phyloP scores from a whole-genome alignment of 2,329 filamentous ascomycete species.

The Aureobasidium sp. region DNA sequence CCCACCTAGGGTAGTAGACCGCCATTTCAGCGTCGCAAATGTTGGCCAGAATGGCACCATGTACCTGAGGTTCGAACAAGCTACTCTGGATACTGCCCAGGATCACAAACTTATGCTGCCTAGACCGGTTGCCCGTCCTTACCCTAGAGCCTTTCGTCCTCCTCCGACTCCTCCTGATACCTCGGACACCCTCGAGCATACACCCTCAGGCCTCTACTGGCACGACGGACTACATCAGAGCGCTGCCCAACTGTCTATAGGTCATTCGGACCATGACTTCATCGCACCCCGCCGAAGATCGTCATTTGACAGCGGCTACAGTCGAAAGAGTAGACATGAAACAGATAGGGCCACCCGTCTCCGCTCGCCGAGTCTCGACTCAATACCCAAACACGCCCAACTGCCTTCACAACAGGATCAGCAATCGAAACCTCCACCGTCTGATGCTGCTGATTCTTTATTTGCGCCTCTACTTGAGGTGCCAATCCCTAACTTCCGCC shows the following conservation, averaged over 20 bases:
- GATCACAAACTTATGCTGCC: slow-evolving; percentile 9
- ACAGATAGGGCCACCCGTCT: neutral
- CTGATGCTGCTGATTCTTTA: neutral
- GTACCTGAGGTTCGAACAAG: slow-evolving; percentile 33
- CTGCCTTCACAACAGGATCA: neutral
- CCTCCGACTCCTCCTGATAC: slow-evolving; percentile 16
- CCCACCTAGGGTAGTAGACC: slow-evolving; percentile 6
- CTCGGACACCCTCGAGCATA: neutral
- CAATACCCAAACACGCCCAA: neutral
- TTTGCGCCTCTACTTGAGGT: slow-evolving; percentile 53
- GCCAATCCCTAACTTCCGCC: slow-evolving; percentile 73
- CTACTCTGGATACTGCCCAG: neutral
- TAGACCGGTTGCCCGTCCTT: slow-evolving; percentile 10
- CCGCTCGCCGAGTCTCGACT: slow-evolving; percentile 12
- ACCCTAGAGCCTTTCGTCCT: neutral
- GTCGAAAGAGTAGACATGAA: slow-evolving; percentile 3
- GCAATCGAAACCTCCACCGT: neutral
- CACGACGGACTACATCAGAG: slow-evolving; percentile 18
- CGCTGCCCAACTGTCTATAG: slow-evolving; percentile 10
- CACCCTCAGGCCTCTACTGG: slow-evolving; percentile 15
- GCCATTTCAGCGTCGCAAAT: slow-evolving; percentile 38
- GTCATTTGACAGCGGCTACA: slow-evolving; percentile 14
- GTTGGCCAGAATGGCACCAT: slow-evolving; percentile 38
- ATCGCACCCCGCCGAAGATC: neutral
- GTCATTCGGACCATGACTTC: neutral